These are phyloP conservation scores for Podospora pseudocomata DNA, from an alignment of 495 filamentous ascomycete species.

Conservation along the genomic window DNA sequence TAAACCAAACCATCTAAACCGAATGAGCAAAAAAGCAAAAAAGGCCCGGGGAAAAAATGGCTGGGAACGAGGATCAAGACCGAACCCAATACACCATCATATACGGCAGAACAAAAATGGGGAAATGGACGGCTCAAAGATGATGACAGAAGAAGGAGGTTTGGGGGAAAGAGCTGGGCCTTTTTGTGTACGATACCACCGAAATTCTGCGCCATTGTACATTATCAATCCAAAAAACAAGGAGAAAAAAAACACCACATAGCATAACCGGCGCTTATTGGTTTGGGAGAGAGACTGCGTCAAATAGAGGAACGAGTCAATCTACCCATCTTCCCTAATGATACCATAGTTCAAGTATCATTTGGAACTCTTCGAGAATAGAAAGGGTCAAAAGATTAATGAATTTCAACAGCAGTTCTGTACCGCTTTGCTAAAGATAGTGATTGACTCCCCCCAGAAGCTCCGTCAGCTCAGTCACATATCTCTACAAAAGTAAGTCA, in stretches of 20 bases:
- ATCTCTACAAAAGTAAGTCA: neutral
- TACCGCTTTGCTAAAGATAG: no score
- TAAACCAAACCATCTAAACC: conserved; percentile 3
- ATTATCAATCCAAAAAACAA: conserved; percentile 1
- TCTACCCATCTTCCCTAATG: no score
- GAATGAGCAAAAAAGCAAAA: no score
- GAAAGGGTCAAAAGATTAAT: no score
- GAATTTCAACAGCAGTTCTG: no score
- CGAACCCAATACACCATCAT: neutral
- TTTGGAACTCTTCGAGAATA: no score
- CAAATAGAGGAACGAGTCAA: neutral
- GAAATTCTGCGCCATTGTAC: conserved; percentile 15
- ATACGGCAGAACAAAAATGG: no score
- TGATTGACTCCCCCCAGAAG: no score
- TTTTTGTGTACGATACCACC: conserved; percentile 21
- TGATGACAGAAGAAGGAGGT: neutral
- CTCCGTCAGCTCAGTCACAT: no score
- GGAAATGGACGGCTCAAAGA: neutral
- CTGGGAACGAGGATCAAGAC: neutral
- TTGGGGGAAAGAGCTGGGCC: conserved; percentile 3
- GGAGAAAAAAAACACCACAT: conserved; percentile 3
- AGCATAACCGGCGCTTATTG: conserved; percentile 16
- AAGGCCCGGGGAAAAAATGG: neutral
- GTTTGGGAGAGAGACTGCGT: neutral
- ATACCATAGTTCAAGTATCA: no score